These are phyloP conservation scores for Salix arbutifolia DNA, from an alignment of 345 rosid genomes.

Conservation along the genomic window DNA sequence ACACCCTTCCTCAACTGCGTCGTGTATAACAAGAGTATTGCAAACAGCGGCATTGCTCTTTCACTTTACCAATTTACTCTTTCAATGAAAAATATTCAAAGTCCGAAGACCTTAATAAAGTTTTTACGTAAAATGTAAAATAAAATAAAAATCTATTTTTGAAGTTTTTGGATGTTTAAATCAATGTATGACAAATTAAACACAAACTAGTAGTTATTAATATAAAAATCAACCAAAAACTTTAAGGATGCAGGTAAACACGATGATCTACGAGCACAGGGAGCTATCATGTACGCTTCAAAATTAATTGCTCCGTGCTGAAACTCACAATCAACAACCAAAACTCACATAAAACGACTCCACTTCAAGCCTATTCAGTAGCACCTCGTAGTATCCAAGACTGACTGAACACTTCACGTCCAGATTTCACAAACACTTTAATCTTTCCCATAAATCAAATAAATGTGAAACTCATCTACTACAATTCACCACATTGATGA, in stretches of 20 bases:
- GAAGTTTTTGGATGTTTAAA: background rate
- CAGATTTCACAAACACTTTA: background rate
- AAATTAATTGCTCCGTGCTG: background rate
- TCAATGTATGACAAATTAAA: background rate
- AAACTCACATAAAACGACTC: background rate
- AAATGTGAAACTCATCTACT: background rate
- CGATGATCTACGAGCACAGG: background rate
- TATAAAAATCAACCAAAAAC: background rate
- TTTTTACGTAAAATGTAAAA: background rate
- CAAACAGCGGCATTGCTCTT: background rate
- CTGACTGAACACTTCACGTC: background rate
- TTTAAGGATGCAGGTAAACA: background rate
- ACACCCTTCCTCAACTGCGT: background rate
- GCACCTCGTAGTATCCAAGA: background rate
- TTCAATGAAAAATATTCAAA: background rate
- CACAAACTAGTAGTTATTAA: background rate
- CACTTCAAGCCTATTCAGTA: slow-evolving; percentile 1
- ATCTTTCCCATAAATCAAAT: background rate
- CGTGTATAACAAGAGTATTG: background rate
- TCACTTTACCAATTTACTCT: background rate
- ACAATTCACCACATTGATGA: slow-evolving; percentile 7
- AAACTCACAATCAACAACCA: background rate
- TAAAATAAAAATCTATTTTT: no score
- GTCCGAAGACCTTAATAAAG: background rate
- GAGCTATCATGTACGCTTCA: background rate